These are phyloP conservation scores for Puccinia polysora DNA, from an alignment of 1,284 basidiomycete species.

Conservation along the genomic window DNA sequence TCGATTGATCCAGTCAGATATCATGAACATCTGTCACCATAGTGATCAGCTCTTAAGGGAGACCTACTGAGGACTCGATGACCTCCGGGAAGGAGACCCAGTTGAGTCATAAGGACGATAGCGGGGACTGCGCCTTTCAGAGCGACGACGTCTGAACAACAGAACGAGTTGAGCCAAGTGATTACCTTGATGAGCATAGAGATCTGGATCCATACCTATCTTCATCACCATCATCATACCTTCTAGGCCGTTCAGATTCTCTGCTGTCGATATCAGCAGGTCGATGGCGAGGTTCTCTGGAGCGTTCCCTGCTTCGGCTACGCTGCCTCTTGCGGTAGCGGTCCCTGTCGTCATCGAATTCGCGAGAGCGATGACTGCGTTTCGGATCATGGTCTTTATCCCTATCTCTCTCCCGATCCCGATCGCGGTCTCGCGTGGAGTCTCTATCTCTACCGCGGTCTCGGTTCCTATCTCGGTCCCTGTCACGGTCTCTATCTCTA, in stretches of 20 bases:
- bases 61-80: slow-evolving; percentile 41
- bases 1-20: no score
- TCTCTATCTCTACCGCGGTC: slow-evolving; percentile 34
- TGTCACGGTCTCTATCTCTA: slow-evolving; percentile 16
- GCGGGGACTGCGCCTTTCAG: slow-evolving; percentile 43
- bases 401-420: slow-evolving; percentile 46
- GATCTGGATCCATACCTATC: slow-evolving; percentile 2
- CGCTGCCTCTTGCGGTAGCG: slow-evolving; percentile 58
- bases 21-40: no score
- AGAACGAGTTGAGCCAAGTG: slow-evolving; percentile 69
- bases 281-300: slow-evolving; percentile 48
- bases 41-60: neutral
- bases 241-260: slow-evolving; percentile 45
- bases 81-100: slow-evolving; percentile 46
- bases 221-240: slow-evolving; percentile 36
- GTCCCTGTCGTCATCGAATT: slow-evolving; percentile 50
- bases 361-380: slow-evolving; percentile 51
- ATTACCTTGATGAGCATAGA: slow-evolving; percentile 48
- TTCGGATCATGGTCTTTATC: slow-evolving; percentile 51
- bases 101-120: slow-evolving; percentile 46
- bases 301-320: slow-evolving; percentile 48
- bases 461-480: slow-evolving; percentile 16
- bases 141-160: slow-evolving; percentile 52
- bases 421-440: slow-evolving; percentile 28
- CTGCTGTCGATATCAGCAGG: slow-evolving; percentile 45